Base-by-base conservation (phyloP, 257 asterid genomes). In the Solanum rostratum region DNA sequence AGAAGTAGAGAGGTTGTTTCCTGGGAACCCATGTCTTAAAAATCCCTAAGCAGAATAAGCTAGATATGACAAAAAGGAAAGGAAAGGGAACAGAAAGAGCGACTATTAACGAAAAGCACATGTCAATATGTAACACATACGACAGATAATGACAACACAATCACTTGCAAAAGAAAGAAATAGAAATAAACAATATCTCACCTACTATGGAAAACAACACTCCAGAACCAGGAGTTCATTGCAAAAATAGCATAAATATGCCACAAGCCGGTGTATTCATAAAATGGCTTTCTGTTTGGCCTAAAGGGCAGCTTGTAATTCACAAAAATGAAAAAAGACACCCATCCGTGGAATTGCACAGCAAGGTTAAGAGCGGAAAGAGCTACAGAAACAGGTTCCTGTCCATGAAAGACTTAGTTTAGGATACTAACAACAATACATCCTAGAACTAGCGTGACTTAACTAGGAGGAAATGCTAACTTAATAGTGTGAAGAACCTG, bases 331-430 rank as follows among this genome's bases (percentile, higher is more conserved):
- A 92, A 94, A 85, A 93, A 95, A 18, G 98, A 95, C 46, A 95
- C 94, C 98, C 97, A 95, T 84, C 98, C 98, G 78, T 95, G 98
- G 87, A 95, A 93, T 57, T 95, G 98, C 60, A 93, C 90, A 20
- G 97, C 98, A 73, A 95, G 98, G 89, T 94, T 95, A 74, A 95
- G 94, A 65, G 94, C 93, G 22, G 98, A 95, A 52, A 95, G 87
- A 86, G 97, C 98, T 65, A 94, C 97, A 37, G 97, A 93, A 89
- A 95, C 96, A 80, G 98, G 98, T 91, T 95, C 97, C 98, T 93
- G 94, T 39, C 68, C 85, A 87, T 84, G 53, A 53, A 15, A 86
- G 79, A 70, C 57, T 11, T 49, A 8, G 81, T 30, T 63, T 54
- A 81, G 86, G 66, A 66, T 50, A 65, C 80, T 49, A 83, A 83